Evolutionary conservation across 2,329 filamentous ascomycete species (phyloP), one percentile per base, ranked within the genome.

Genomic region (Sordariomycetes sp.): DNA sequence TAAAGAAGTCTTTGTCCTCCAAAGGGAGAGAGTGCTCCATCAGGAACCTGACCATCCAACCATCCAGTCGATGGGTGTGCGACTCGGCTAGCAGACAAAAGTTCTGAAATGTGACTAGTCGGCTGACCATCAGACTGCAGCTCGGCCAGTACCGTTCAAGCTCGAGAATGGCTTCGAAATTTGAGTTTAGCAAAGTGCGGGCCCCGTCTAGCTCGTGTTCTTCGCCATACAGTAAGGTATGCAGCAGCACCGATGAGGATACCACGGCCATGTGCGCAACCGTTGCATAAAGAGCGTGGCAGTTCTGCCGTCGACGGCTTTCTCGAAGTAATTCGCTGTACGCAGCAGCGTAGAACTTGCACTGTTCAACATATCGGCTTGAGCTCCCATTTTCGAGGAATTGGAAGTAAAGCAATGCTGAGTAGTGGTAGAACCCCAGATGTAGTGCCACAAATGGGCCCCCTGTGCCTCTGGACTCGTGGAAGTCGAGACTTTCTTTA

Each of bases 341-440:
- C 10, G 23, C 23, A 10, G 10, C 6, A 3, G 23, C 23, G 23
- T 14, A 25, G 10, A 11, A 14, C 23, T 25, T 25, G 23, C 23
- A 25, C 10, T 14, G 23, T 14, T 25, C 10, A 10, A 25, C 23
- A 6, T 25, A 25, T 10, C 10, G 11, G 10, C 14, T 10, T 14
- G 14, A 10, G 23, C 10, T 25, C 23, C 6, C 10, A 6, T 25
- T 10, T 10, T 59, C 56, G 3, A 61, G 48, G 32, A 51, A 60
- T 11, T 48, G 53, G 35, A 57, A 62, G 33, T 53, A 60, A 9
- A 62, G 47, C n/a, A 60, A 38, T 0, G 50, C 56, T 2, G 50
- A 42, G 36, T 60, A 62, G 37, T 62, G 54, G 30, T 60, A 49
- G 34, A 49, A 59, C 2, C 50, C 55, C 1, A 61, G 36, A 33